These are phyloP conservation scores for Vanrija pseudolonga DNA, from an alignment of 1,284 basidiomycete species.

Conservation along the genomic window DNA sequence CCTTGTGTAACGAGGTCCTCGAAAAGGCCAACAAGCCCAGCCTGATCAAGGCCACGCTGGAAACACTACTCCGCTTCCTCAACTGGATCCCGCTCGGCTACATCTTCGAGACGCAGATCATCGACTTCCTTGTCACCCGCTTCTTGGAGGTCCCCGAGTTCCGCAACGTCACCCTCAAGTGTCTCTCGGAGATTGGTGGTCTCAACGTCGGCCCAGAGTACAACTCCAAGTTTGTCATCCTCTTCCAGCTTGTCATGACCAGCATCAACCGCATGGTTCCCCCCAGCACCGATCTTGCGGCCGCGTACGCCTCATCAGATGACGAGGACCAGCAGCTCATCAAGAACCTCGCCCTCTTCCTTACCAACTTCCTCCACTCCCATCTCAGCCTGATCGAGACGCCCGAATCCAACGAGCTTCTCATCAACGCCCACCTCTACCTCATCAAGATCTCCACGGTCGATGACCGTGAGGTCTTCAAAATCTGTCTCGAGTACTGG, in stretches of 20 bases:
- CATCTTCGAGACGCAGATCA: constrained; percentile 98
- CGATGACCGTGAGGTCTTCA: constrained; percentile 98
- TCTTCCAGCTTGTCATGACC: constrained; percentile 98
- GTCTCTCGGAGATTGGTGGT: constrained; percentile 93
- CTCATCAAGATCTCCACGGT: constrained; percentile 99
- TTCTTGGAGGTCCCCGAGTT: constrained; percentile 97
- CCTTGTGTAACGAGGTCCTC: constrained; percentile 89
- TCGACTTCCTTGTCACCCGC: constrained; percentile 85
- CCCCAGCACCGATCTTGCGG: constrained; percentile 75
- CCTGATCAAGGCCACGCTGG: constrained; percentile 90
- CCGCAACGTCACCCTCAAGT: constrained; percentile 95
- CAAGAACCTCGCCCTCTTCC: constrained; percentile 93
- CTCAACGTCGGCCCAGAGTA: constrained; percentile 97
- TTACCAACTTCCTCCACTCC: constrained; percentile 89
- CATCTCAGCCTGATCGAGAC: constrained; percentile 92
- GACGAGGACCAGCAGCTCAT: constrained; percentile 97
- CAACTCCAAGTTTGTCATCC: constrained; percentile 93
- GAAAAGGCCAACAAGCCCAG: constrained; percentile 97
- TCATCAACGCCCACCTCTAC: constrained; percentile 95
- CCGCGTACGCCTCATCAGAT: constrained; percentile 84
- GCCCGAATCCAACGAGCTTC: constrained; percentile 83
- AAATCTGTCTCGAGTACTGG: constrained; percentile 99
- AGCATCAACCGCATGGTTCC: constrained; percentile 94
- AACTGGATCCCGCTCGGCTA: constrained; percentile 99
- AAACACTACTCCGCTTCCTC: constrained; percentile 92